These are phyloP conservation scores for Podila minutissima DNA, from an alignment of 192 early-diverging fungal species.

Conservation along the genomic window DNA sequence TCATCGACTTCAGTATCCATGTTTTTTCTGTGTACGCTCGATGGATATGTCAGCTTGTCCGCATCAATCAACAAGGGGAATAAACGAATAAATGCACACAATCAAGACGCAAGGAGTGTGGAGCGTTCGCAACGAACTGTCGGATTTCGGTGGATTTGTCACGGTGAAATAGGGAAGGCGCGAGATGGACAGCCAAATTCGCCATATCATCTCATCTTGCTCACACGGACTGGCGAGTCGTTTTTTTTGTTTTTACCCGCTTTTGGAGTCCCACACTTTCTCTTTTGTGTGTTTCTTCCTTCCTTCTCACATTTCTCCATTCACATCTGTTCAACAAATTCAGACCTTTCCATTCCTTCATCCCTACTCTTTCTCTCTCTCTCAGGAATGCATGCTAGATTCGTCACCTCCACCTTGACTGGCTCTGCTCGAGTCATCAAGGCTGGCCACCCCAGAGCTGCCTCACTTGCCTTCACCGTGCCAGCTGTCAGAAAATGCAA, in stretches of 20 bases:
- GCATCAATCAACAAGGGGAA: too few relatives aligned
- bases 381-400: constrained; percentile 30
- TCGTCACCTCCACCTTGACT: constrained; percentile 27
- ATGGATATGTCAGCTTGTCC: too few relatives aligned
- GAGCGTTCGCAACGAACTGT: too few relatives aligned
- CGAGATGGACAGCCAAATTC: constrained; percentile 1
- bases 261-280: constrained; percentile 1
- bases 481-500: constrained; percentile 26
- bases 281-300: not conserved
- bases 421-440: constrained; percentile 34
- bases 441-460: constrained; percentile 6
- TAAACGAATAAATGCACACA: too few relatives aligned
- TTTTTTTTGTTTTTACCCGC: not conserved
- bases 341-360: not conserved
- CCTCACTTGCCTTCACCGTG: constrained; percentile 20
- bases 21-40: too few relatives aligned
- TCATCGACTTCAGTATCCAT: too few relatives aligned
- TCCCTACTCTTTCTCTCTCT: not conserved
- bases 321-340: not conserved
- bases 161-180: not conserved
- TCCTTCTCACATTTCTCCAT: not conserved
- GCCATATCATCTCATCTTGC: constrained; percentile 7
- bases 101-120: too few relatives aligned
- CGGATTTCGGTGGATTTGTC: not conserved
- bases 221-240: constrained; percentile 1